Base-by-base conservation (phyloP, 1,284 basidiomycete genomes). In the Tausonia pullulans region DNA sequence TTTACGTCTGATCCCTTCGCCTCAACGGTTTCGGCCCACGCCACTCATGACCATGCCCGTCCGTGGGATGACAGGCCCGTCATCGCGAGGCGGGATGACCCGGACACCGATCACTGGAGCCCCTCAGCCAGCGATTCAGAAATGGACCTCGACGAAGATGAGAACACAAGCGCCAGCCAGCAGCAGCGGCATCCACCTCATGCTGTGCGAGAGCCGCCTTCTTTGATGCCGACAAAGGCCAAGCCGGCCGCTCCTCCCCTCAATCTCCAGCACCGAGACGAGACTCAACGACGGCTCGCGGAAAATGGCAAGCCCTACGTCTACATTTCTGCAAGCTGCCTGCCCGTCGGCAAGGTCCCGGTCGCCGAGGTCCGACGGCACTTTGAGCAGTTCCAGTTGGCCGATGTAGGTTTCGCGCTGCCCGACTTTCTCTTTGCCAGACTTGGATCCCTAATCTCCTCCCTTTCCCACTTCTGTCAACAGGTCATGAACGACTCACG, bases 401-500 rank as follows among this genome's bases (percentile, higher is more conserved):
- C 67, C 41, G 61, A 64, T 40, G 66, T 56, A 60, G 57, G 49
- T 70, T 70, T 51, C 57, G 27, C 27, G 27, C 27, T 27, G 27
- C 27, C 27, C 27, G 27, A 27, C 27, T 27, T 27, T 27, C 27
- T 27, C 2, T 27, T 27, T 27, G 27, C 27, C 27, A 27, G 27
- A 27, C 27, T 27, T 27, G 27, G 27, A 27, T 27, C 27, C 27
- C 27, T 27, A 27, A 27, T 27, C 27, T 27, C 27, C 27, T 27
- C 27, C 27, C 27, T 27, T 27, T 27, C 27, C 27, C 27, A 27
- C 27, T 27, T 56, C 44, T 69, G 67, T n/a, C 59, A 48, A 14
- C 68, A 73, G 69, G 68, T 76, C 5, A 67, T 71, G 13, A 68
- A 69, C 56, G 72, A 76, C 58, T 66, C 69, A 2, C 51, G 64